Evolutionary conservation across 1,284 basidiomycete species (phyloP), one percentile per base, ranked within the genome.

Genomic region (Rugosomyces carneus): DNA sequence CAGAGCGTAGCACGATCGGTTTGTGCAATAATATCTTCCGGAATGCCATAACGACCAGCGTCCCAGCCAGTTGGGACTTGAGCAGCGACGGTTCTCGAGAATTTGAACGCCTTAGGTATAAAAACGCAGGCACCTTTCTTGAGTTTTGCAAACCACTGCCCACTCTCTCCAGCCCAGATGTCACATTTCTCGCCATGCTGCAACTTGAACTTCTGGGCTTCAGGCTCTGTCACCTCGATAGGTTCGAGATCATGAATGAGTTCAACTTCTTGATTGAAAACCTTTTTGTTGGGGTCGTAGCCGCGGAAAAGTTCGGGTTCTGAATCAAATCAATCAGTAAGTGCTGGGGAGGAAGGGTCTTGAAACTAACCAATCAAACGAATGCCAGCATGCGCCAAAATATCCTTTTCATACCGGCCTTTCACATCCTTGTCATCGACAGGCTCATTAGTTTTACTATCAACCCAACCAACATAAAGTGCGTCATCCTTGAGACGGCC

Each of bases 51-150:
- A 52, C 93, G 88, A 47, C 89, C 85, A 52, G 94, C 94, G 55
- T 91, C 76, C 94, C 95, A 99, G 15, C 96, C 96, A 29, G 94
- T 95, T 7, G 96, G 95, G 49, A 99, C 78, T 66, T 99, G 95
- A 49, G 94, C 95, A 46, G 90, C 94, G 47, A 98, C 95, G 41
- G 89, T 81, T 47, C 95, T 89, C 64, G 85, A 91, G 75, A 99
- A 99, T 59, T 79, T 81, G 77, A 98, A 85, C 2, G 95, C 89
- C 72, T 99, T 99, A 50, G 95, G 95, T 40, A 98, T 84, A 55
- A 89, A 78, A 57, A 99, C 76, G 46, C 93, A 86, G 9, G 95
- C 93, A 46, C 95, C 96, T 72, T 94, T 96, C 84, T 98, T 98
- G 77, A 99, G 87, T 70, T 97, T 96, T 60, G 94, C 93, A 58